Evolutionary conservation across 768 basidiomycete genomes (phyloP), one percentile per base, ranked within the genome.

Genomic region (Termitomyces titanicus): DNA sequence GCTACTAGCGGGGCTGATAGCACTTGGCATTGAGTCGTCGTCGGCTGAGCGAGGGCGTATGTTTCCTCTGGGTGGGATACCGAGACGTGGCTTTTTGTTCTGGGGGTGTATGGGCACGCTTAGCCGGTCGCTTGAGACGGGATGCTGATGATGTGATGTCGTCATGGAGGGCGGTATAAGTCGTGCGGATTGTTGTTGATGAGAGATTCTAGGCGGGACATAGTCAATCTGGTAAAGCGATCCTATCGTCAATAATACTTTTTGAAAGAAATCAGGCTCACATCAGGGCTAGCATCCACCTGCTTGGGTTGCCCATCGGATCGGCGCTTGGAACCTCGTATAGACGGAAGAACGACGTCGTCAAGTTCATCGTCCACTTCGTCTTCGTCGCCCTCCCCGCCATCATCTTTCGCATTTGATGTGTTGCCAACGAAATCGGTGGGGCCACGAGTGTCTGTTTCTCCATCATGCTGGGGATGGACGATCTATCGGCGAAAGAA

Each of bases 371-470:
- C 77, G 38, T 57, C 56, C 11, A 47, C 62, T 18, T 61, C 60
- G 17, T 75, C 79, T 24, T 74, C 78, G 13, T 75, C 75, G 7
- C 68, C 77, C 17, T 68, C 79, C 44, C 66, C 77, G 3, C 60
- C 67, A 13, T 70, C 70, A 25, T 74, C 74, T 33, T 68, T 68
- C 51, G 60, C 68, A 20, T 52, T 51, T 17, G 54, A 61, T 13
- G 65, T 60, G 58, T 61, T 67, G 11, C 73, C 76, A 4, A 74
- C 74, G 60, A 82, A 82, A 60, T 82, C 79, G 11, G 62, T 53
- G 2, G 78, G 77, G 7, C 74, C 74, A 33, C 73, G 73, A 7
- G 75, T 73, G 58, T 81, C 80, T 56, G 72, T 74, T 61, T 80
- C 79, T 53, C 79, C 80, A 47, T 80, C 77, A 60, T 77, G 74